Evolutionary conservation across 1,139 yeast species (phyloP).

Genomic region (Blastobotrys serpentis): DNA sequence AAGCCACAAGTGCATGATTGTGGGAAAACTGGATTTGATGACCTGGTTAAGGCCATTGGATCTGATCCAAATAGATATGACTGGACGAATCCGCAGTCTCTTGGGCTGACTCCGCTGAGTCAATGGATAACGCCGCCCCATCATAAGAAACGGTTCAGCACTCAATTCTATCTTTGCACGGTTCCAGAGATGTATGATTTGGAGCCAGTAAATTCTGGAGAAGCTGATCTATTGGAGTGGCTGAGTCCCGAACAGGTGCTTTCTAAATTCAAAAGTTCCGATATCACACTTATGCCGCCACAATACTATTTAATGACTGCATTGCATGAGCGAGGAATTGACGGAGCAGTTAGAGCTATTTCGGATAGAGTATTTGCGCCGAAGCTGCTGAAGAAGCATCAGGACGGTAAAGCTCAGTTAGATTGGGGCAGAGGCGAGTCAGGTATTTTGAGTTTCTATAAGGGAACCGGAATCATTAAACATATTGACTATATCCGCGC

Average conservation of each 20-base stretch:
- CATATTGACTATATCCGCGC: slow-evolving; percentile 21
- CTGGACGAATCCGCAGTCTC: slow-evolving; percentile 18
- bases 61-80: slow-evolving; percentile 17
- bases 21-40: slow-evolving; percentile 20
- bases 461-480: slow-evolving; percentile 23
- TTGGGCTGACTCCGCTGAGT: slow-evolving; percentile 21
- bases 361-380: slow-evolving; percentile 30
- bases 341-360: slow-evolving; percentile 21
- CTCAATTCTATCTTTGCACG: slow-evolving; percentile 33
- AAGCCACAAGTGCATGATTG: slow-evolving; percentile 21
- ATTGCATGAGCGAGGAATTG: slow-evolving; percentile 24
- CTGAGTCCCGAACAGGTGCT: slow-evolving; percentile 32
- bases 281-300: slow-evolving; percentile 36
- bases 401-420: slow-evolving; percentile 28
- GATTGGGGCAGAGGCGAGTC: slow-evolving; percentile 38
- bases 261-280: slow-evolving; percentile 25
- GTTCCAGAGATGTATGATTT: slow-evolving; percentile 23
- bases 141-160: slow-evolving; percentile 29
- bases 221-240: slow-evolving; percentile 34
- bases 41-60: slow-evolving; percentile 19
- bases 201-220: slow-evolving; percentile 19
- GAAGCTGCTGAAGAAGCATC: slow-evolving; percentile 17
- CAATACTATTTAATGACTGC: slow-evolving; percentile 34
- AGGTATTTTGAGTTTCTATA: slow-evolving; percentile 27
- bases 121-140: slow-evolving; percentile 37